Base-by-base conservation (phyloP, 192 early-diverging fungal species). In the Piromyces sp. region DNA sequence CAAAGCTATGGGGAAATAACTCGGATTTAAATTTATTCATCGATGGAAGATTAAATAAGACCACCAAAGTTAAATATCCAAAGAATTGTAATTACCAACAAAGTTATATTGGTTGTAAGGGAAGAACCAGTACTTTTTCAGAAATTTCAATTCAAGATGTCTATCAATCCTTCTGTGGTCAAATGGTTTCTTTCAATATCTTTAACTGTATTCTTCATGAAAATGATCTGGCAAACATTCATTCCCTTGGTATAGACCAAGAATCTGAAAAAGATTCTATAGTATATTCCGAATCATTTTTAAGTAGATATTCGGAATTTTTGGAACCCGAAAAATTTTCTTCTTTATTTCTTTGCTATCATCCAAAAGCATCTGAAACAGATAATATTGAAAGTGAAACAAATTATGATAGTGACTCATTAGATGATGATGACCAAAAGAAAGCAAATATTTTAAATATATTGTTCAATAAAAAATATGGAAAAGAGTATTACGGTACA, bases 1-100 rank as follows among this genome's bases (percentile, higher is more conserved):
- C 93, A 13, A 82, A 89, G 29, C 42, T 94, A 29, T 85, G 84
- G 7, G 81, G 84, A 0, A 80, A 82, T 28, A 79, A 83, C 12
- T 89, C 88, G 30, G 86, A 86, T 5, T 84, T 94, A 68, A 88
- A 88, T 0, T 81, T 94, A 33, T 92, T 87, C 80, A 87, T 94
- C 9, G 91, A 94, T 81, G 93, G 93, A 28, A 84, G 84, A 13
- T 86, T 90, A 1, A 84, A 89, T 1, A 88, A 91, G 33, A 19
- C 11, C 4, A 68, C 51, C 0, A 68, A 68, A 68, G 51, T 68
- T 1, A 68, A 68, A n/a, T 68, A 68, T 68, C 51, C 51, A n/a
- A 68, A 68, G n/a, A n/a, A 0, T 22, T 68, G 51, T 68, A 2
- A 68, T 9, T 68, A 68, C 11, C 19, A 68, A 9, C 51, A 68